phyloP scores from a whole-genome alignment of 2,329 filamentous ascomycete genomes.

The Cytospora piceicola region DNA sequence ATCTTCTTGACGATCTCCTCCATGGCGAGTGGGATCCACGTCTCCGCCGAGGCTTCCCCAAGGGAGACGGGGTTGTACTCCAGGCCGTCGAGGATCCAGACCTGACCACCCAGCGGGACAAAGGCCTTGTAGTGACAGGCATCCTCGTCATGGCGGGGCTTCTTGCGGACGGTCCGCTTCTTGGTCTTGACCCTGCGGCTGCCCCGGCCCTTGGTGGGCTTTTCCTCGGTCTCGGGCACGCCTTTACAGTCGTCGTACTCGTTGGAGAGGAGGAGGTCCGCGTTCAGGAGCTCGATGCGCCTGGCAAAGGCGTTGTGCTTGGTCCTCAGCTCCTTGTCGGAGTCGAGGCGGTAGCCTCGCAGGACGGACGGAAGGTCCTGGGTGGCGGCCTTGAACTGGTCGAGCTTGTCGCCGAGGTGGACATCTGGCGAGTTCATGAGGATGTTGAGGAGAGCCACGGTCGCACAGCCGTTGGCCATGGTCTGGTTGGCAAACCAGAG shows the following conservation, averaged over 20 bases:
- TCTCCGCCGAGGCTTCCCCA: constrained; percentile 52
- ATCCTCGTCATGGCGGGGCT: constrained; percentile 55
- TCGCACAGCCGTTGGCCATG: constrained; percentile 83
- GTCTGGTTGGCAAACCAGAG: constrained; percentile 98
- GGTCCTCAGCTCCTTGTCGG: constrained; percentile 74
- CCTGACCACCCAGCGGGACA: constrained; percentile 68
- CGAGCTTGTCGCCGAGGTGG: constrained; percentile 70
- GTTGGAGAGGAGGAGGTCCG: constrained; percentile 67
- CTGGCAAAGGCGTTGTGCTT: constrained; percentile 89
- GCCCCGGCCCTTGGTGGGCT: not conserved
- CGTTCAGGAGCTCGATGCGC: constrained; percentile 75
- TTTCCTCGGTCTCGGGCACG: constrained; percentile 38
- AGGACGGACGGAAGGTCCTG: constrained; percentile 68
- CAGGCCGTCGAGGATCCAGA: constrained; percentile 91
- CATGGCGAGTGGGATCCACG: constrained; percentile 72
- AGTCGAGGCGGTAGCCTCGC: constrained; percentile 75
- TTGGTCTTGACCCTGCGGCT: constrained; percentile 32
- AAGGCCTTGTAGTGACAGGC: constrained; percentile 91
- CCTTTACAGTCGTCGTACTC: constrained; percentile 50
- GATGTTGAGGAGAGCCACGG: constrained; percentile 91
- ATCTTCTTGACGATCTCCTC: constrained; percentile 68
- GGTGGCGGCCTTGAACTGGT: constrained; percentile 75
- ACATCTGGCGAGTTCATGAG: constrained; percentile 78
- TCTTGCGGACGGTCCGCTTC: constrained; percentile 39
- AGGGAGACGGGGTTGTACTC: constrained; percentile 70